Evolutionary conservation across 2,329 filamentous ascomycete genomes (phyloP).

Genomic region (Hypoxylon sp.): DNA sequence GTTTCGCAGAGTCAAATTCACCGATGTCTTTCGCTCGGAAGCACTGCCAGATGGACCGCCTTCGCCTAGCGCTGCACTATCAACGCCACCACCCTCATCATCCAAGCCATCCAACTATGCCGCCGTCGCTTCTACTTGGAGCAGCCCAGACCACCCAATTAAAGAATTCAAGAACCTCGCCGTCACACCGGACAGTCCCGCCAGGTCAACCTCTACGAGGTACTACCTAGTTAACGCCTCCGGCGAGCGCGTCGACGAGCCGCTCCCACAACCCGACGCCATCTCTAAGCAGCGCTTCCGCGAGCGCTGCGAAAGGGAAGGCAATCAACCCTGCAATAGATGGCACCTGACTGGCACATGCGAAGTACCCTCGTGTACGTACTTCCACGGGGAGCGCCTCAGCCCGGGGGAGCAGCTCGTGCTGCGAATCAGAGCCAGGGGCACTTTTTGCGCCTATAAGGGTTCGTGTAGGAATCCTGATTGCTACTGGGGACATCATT

Average conservation of each 20-base stretch:
- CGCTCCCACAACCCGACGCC: constrained; percentile 3
- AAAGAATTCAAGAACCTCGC: constrained; percentile 17
- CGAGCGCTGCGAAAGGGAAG: constrained; percentile 24
- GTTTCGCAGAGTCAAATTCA: constrained; percentile 31
- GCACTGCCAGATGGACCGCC: constrained; percentile 23
- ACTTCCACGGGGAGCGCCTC: constrained; percentile 33
- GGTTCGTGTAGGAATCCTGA: constrained; percentile 14
- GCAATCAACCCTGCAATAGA: constrained; percentile 31
- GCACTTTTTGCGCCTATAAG: constrained; percentile 5
- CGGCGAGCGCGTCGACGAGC: constrained; percentile 35
- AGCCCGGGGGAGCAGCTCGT: constrained; percentile 27
- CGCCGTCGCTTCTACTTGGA: constrained; percentile 11
- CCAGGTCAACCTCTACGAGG: neutral
- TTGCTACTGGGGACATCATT: constrained; percentile 40
- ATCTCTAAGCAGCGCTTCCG: constrained; percentile 15
- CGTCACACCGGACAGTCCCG: neutral
- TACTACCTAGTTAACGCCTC: constrained; percentile 31
- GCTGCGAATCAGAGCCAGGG: constrained; percentile 21
- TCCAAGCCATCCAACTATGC: constrained; percentile 5
- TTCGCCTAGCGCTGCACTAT: neutral
- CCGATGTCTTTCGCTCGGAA: constrained; percentile 37
- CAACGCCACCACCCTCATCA: constrained; percentile 3
- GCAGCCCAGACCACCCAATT: neutral
- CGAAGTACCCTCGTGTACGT: constrained; percentile 25
- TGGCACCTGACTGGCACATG: constrained; percentile 30